A percentile compares a stretch with the other conserved stretches of the same genome.
Conservation (phyloP, 352 stramenopile genomes). For the Globisporangium heterothallicum region DNA sequence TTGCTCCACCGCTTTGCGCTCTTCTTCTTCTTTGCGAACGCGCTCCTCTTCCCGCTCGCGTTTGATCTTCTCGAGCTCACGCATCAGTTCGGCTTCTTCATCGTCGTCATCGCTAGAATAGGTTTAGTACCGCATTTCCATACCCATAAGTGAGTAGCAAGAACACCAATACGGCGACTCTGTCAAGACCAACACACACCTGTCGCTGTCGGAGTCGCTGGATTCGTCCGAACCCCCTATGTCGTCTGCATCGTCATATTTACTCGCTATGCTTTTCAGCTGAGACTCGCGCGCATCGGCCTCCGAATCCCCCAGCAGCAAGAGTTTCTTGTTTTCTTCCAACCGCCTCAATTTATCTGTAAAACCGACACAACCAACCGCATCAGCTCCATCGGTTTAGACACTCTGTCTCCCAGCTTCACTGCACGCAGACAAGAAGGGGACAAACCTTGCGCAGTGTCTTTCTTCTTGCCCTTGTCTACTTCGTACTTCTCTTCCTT, state of each 20-base stretch:
- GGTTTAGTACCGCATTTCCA: too few species aligned
- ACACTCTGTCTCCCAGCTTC: too few species aligned
- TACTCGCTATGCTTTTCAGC: conserved; percentile 84
- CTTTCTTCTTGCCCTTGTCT: conserved; percentile 67
- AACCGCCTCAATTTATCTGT: conserved; percentile 61
- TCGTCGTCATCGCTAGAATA: conserved; percentile 87
- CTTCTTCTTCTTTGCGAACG: conserved; percentile 85
- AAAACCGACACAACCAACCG: conserved; percentile 16
- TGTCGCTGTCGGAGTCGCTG: conserved; percentile 75
- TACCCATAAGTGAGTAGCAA: too few species aligned
- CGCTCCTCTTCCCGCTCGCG: conserved; percentile 93
- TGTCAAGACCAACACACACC: conserved; percentile 15
- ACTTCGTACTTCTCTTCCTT: conserved; percentile 71
- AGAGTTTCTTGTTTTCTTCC: conserved; percentile 80
- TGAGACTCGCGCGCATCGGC: conserved; percentile 71
- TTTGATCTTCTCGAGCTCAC: conserved; percentile 98
- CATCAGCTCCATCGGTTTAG: too few species aligned
- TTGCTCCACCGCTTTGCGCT: conserved; percentile 73
- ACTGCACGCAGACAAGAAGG: conserved; percentile 31
- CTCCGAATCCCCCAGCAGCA: conserved; percentile 71
- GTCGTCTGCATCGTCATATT: conserved; percentile 90
- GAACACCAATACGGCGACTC: too few species aligned
- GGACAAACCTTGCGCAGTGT: conserved; percentile 68
- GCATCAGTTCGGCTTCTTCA: conserved; percentile 95
- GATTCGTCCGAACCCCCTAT: conserved; percentile 56